Conservation (phyloP, 129 eudicot species). For the Centrapalus pauciflorus region DNA sequence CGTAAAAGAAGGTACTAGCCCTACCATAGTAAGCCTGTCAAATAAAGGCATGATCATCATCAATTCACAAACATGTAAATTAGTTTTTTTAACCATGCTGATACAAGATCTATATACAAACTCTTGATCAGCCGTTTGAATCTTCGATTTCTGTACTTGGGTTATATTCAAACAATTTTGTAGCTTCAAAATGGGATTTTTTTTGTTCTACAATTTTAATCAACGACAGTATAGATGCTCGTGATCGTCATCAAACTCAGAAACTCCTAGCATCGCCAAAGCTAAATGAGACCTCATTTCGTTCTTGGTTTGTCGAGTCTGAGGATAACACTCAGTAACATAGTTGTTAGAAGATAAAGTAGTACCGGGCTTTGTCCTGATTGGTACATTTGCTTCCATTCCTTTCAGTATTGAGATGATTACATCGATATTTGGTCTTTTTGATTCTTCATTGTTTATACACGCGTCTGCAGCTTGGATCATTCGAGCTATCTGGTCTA, state of each 20-base stretch:
- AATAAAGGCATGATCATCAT: conserved; percentile 27
- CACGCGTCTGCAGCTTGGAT: conserved; percentile 81
- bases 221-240: conserved; percentile 51
- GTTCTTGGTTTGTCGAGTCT: conserved; percentile 45
- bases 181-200: conserved; percentile 8
- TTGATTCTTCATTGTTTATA: conserved; percentile 70
- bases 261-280: conserved; percentile 85
- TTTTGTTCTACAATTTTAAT: background rate
- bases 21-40: conserved; percentile 17
- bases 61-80: conserved; percentile 21
- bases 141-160: conserved; percentile 24
- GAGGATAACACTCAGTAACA: conserved; percentile 40
- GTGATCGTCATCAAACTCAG: conserved; percentile 68
- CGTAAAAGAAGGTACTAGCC: too few species aligned
- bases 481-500: conserved; percentile 63
- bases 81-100: conserved; percentile 7
- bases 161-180: conserved; percentile 18
- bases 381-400: conserved; percentile 26
- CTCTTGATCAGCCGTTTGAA: conserved; percentile 11
- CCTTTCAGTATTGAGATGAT: conserved; percentile 56
- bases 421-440: conserved; percentile 57
- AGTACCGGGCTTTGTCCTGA: conserved; percentile 22
- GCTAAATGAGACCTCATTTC: conserved; percentile 84
- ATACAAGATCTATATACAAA: conserved; percentile 34
- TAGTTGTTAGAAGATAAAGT: conserved; percentile 31